Evolutionary conservation across 2,329 filamentous ascomycete genomes (phyloP).

Genomic region (Sodiomyces alkalinus): DNA sequence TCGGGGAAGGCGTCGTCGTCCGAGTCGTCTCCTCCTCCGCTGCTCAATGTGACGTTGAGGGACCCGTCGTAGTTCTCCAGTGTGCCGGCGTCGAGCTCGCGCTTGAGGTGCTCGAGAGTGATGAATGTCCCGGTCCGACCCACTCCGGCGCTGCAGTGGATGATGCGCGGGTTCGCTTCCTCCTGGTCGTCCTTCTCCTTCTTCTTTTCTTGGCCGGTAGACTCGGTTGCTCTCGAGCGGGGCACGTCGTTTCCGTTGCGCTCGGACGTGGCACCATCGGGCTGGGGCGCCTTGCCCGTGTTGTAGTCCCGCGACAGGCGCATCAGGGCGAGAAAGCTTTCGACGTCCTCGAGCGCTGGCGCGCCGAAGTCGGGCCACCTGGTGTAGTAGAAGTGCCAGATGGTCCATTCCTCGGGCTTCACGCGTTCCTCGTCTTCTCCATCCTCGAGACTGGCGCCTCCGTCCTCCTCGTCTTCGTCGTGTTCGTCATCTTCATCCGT

Average conservation of each 20-base stretch:
- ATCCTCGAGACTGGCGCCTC: slow-evolving; percentile 12
- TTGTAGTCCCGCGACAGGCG: slow-evolving; percentile 44
- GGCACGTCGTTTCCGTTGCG: no score
- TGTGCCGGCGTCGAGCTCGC: slow-evolving; percentile 63
- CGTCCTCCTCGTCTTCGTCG: no score
- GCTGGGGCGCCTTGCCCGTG: no score
- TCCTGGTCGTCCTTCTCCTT: no score
- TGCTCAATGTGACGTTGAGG: slow-evolving; percentile 5
- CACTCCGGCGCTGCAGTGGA: slow-evolving; percentile 84
- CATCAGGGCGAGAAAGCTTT: slow-evolving; percentile 55
- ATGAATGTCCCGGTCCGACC: slow-evolving; percentile 94
- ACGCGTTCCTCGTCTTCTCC: slow-evolving; percentile 13
- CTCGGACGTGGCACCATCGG: no score
- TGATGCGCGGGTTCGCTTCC: slow-evolving; percentile 58
- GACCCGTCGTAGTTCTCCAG: slow-evolving; percentile 32
- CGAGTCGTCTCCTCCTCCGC: slow-evolving; percentile 13
- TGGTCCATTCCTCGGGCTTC: slow-evolving; percentile 23
- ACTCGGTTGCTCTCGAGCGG: no score
- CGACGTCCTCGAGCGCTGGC: slow-evolving; percentile 51
- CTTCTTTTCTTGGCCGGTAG: no score
- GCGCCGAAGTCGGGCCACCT: slow-evolving; percentile 87
- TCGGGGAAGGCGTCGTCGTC: slow-evolving; percentile 27
- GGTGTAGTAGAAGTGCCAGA: slow-evolving; percentile 77
- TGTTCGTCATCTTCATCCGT: slow-evolving; percentile 4
- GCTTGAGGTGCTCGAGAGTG: slow-evolving; percentile 78